phyloP scores from a whole-genome alignment of 2,329 filamentous ascomycete species.

The Chlorencoelia australis region DNA sequence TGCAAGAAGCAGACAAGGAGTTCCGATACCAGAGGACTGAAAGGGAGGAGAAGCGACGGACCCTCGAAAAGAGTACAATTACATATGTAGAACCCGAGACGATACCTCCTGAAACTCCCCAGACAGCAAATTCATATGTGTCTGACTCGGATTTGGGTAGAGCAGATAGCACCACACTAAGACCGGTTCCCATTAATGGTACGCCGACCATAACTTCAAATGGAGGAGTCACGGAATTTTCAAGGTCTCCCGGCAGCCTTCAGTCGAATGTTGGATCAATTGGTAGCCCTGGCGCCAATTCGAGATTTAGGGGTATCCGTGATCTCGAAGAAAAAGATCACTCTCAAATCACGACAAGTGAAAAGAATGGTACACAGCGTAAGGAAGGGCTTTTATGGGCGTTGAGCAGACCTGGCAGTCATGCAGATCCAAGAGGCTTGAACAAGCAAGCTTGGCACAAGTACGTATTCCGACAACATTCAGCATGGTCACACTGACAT shows the following conservation, averaged over 20 bases:
- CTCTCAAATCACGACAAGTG: constrained; percentile 39
- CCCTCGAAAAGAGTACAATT: constrained; percentile 79
- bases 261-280: constrained; percentile 30
- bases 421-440: constrained; percentile 87
- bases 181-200: constrained; percentile 37
- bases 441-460: constrained; percentile 99
- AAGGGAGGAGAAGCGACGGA: constrained; percentile 83
- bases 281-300: constrained; percentile 41
- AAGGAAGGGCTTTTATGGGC: constrained; percentile 97
- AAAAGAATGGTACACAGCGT: constrained; percentile 56
- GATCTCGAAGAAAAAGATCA: constrained; percentile 79
- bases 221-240: constrained; percentile 23
- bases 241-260: constrained; percentile 47
- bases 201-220: constrained; percentile 27
- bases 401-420: constrained; percentile 80
- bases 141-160: constrained; percentile 63
- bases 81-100: constrained; percentile 61
- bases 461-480: constrained; percentile 41
- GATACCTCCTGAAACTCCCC: constrained; percentile 30
- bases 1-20: constrained; percentile 90
- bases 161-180: constrained; percentile 61
- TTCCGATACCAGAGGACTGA: constrained; percentile 94
- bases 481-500: constrained; percentile 21
- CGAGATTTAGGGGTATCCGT: constrained; percentile 81
- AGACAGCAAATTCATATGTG: constrained; percentile 31